Conservation (phyloP, 306 rosid species). For the Cyamopsis tetragonoloba region DNA sequence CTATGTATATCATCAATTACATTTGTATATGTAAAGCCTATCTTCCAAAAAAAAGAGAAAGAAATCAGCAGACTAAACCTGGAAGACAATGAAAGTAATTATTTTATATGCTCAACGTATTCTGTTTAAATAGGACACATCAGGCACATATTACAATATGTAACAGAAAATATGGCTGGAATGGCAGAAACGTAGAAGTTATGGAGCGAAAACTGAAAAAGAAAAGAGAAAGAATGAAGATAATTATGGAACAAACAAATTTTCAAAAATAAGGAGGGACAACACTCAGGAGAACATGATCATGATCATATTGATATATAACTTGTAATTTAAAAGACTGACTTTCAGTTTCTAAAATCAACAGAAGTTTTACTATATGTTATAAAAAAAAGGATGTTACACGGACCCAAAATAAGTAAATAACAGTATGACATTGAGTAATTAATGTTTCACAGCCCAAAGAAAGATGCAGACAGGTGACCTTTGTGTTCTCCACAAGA, state of each 20-base stretch:
- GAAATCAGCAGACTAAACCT: not conserved
- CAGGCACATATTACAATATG: not conserved
- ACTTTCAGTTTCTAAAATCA: not conserved
- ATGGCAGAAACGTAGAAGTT: not conserved
- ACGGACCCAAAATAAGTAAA: not conserved
- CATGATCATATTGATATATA: not conserved
- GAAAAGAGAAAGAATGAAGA: not conserved
- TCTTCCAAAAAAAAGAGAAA: not conserved
- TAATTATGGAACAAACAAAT: not conserved
- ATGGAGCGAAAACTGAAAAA: not conserved
- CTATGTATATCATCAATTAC: not conserved
- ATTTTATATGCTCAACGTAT: not conserved
- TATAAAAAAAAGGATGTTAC: not conserved
- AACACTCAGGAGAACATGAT: not conserved
- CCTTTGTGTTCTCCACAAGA: slow-evolving; percentile 58
- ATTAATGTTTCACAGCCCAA: slow-evolving; percentile 12
- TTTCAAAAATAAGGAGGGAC: not conserved
- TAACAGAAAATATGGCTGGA: not conserved
- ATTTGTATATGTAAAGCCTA: not conserved
- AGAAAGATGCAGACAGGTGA: slow-evolving; percentile 28
- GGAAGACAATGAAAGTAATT: not conserved
- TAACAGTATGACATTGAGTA: not conserved
- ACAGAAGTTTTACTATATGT: not conserved
- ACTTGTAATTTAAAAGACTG: not conserved
- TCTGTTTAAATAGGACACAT: not conserved